Conservation (phyloP, 176 grass and related monocot species). For the Phoenix dactylifera region DNA sequence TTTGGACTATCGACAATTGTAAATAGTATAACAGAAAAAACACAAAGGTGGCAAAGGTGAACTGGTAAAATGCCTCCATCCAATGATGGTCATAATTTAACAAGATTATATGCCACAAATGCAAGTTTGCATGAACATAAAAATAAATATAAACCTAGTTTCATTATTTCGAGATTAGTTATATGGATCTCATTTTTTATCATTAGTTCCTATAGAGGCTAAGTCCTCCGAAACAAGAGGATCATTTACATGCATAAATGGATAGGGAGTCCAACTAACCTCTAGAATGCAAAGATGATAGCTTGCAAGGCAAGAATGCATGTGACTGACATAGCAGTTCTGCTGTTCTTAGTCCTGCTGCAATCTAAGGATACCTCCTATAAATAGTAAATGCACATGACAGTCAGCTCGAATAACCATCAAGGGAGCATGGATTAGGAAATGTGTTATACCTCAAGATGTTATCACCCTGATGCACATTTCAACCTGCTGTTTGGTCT, state of each 20-base stretch:
- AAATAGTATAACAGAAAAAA: too few relatives aligned
- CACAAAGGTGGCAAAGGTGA: too few relatives aligned
- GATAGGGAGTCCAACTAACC: constrained; percentile 20
- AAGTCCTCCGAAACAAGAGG: not conserved
- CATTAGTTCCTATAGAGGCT: not conserved
- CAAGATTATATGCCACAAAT: too few relatives aligned
- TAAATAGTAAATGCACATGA: constrained; percentile 3
- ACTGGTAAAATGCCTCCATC: too few relatives aligned
- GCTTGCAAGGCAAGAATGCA: constrained; percentile 64
- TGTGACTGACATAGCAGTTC: constrained; percentile 47
- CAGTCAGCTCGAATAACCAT: constrained; percentile 1
- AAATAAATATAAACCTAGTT: too few relatives aligned
- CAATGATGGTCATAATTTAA: too few relatives aligned
- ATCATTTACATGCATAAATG: not conserved
- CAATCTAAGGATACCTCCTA: constrained; percentile 76
- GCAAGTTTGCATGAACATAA: too few relatives aligned
- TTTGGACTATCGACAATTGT: too few relatives aligned
- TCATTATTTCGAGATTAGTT: too few relatives aligned
- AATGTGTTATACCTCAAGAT: constrained; percentile 43
- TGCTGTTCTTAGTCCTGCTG: constrained; percentile 76
- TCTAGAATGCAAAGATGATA: constrained; percentile 87
- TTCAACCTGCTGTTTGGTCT: constrained; percentile 86
- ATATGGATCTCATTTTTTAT: too few relatives aligned
- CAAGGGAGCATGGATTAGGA: constrained; percentile 1
- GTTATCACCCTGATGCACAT: constrained; percentile 27